These are phyloP conservation scores for Annulohypoxylon stygium DNA, from an alignment of 495 filamentous ascomycete species.

Conservation along the genomic window DNA sequence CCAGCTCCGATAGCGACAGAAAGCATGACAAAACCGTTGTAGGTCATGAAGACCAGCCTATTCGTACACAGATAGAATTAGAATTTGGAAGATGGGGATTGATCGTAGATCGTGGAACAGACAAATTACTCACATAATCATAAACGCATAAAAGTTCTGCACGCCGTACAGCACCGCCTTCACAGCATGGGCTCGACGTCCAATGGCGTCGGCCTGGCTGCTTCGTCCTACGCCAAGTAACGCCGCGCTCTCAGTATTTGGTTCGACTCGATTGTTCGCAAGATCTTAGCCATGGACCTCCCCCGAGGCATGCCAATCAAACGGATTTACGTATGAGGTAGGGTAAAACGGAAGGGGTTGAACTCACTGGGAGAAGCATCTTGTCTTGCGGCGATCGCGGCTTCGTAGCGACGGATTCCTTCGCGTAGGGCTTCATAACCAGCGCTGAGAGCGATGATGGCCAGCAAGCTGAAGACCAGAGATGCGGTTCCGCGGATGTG, in stretches of 20 bases:
- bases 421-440: slow-evolving; percentile 92
- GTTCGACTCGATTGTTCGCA: slow-evolving; percentile 51
- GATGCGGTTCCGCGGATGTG: slow-evolving; percentile 77
- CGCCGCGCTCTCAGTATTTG: slow-evolving; percentile 67
- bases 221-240: slow-evolving; percentile 68
- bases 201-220: slow-evolving; percentile 61
- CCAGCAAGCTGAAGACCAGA: slow-evolving; percentile 83
- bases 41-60: slow-evolving; percentile 99
- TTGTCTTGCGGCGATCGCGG: slow-evolving; percentile 64
- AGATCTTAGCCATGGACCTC: slow-evolving; percentile 47
- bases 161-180: slow-evolving; percentile 88
- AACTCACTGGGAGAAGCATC: slow-evolving; percentile 70
- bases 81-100: background rate
- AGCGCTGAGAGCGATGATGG: slow-evolving; percentile 82
- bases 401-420: slow-evolving; percentile 80
- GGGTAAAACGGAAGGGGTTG: slow-evolving; percentile 4
- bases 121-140: slow-evolving; percentile 88
- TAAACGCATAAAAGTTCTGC: slow-evolving; percentile 99
- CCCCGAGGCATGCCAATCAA: slow-evolving; percentile 39
- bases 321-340: slow-evolving; percentile 13
- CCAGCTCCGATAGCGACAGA: slow-evolving; percentile 90
- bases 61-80: background rate
- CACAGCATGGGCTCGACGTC: slow-evolving; percentile 73
- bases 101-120: slow-evolving; percentile 6
- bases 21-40: slow-evolving; percentile 98